These are phyloP conservation scores for Harringtonia lauricola DNA, from an alignment of 2,329 filamentous ascomycete species.

Conservation along the genomic window DNA sequence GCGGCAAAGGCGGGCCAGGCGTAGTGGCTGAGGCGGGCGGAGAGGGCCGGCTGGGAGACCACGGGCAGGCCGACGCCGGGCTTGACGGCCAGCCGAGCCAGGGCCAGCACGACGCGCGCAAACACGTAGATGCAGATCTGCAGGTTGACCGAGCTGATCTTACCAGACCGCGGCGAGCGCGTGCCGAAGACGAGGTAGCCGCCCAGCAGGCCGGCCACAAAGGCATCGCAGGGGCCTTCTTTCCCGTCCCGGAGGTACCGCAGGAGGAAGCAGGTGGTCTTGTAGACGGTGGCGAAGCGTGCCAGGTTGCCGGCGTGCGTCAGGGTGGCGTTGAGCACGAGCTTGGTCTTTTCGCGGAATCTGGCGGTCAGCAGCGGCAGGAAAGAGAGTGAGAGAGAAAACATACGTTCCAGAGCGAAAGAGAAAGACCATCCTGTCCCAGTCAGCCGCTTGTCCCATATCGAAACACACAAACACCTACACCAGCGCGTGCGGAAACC, in stretches of 20 bases:
- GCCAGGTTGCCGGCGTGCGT: slow-evolving; percentile 89
- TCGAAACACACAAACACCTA: slow-evolving; percentile 15
- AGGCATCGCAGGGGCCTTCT: slow-evolving; percentile 67
- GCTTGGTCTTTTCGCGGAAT: slow-evolving; percentile 62
- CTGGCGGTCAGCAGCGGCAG: slow-evolving; percentile 17
- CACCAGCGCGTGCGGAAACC: slow-evolving; percentile 94
- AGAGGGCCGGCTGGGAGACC: slow-evolving; percentile 36
- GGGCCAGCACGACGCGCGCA: slow-evolving; percentile 73
- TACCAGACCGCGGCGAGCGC: slow-evolving; percentile 48
- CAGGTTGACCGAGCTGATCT: slow-evolving; percentile 74
- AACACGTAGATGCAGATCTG: slow-evolving; percentile 99
- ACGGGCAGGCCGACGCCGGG: slow-evolving; percentile 39
- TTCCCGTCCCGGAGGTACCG: slow-evolving; percentile 52
- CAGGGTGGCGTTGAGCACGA: slow-evolving; percentile 76
- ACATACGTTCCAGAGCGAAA: slow-evolving; percentile 81
- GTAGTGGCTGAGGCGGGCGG: slow-evolving; percentile 48
- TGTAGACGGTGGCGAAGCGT: slow-evolving; percentile 86
- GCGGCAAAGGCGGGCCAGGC: slow-evolving; percentile 92
- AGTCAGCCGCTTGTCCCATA: too few species aligned
- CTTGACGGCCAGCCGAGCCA: slow-evolving; percentile 75
- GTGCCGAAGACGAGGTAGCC: slow-evolving; percentile 87
- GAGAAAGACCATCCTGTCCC: slow-evolving; percentile 91
- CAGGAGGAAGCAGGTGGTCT: slow-evolving; percentile 65
- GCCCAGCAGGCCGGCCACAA: slow-evolving; percentile 77
- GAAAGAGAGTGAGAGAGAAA: slow-evolving; percentile 5